Evolutionary conservation across 2,329 filamentous ascomycete species (phyloP).

Genomic region (Bertia moriformis): DNA sequence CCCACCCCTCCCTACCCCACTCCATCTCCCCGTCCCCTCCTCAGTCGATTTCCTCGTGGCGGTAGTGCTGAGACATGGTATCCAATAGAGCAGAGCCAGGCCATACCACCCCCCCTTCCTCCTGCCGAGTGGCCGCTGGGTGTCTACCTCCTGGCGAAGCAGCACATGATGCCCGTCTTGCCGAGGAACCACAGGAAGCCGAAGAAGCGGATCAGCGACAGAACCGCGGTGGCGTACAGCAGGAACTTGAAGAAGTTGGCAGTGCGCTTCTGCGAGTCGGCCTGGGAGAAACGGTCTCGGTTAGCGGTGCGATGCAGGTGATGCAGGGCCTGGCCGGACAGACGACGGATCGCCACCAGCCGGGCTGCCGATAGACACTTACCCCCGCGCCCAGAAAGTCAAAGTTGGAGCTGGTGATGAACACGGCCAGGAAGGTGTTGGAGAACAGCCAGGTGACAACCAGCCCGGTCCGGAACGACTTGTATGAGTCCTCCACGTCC

Average conservation of each 20-base stretch:
- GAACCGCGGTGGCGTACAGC: constrained; percentile 1
- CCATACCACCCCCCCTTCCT: too few relatives aligned
- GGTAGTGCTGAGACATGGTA: too few relatives aligned
- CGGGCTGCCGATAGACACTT: background rate
- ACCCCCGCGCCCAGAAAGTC: background rate
- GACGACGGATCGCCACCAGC: too few relatives aligned
- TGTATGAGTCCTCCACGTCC: constrained; percentile 1
- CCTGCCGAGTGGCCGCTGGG: too few relatives aligned
- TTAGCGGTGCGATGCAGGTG: too few relatives aligned
- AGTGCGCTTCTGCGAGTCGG: background rate
- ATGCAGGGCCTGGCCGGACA: too few relatives aligned
- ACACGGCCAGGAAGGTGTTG: background rate
- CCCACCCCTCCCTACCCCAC: too few relatives aligned
- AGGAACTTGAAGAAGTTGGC: background rate
- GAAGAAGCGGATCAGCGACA: background rate
- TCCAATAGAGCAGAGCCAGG: too few relatives aligned
- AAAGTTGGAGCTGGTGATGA: background rate
- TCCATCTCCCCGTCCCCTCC: too few relatives aligned
- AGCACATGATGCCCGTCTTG: background rate
- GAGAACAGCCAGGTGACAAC: constrained; percentile 1
- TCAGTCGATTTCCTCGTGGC: too few relatives aligned
- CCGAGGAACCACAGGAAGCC: background rate
- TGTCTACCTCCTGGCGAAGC: background rate
- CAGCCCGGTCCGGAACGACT: constrained; percentile 1
- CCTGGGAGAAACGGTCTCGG: background rate